These are phyloP conservation scores for Dactylis glomerata DNA, from an alignment of 176 grass and related monocot genomes.

Conservation along the genomic window DNA sequence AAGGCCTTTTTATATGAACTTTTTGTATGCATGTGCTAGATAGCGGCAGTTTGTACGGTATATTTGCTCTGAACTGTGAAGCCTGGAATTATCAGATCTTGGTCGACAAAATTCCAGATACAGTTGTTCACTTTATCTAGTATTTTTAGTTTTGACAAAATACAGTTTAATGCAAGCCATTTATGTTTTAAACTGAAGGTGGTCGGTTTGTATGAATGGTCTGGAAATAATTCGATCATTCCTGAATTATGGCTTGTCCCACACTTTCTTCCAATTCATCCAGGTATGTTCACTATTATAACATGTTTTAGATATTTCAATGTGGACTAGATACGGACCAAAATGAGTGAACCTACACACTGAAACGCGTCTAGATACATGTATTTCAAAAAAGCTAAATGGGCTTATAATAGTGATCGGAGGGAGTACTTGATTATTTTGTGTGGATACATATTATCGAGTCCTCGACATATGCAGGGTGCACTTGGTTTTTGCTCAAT, in stretches of 20 bases:
- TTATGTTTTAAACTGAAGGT: slow-evolving; percentile 31
- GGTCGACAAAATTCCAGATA: neutral
- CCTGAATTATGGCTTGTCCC: slow-evolving; percentile 61
- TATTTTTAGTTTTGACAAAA: neutral
- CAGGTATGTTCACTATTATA: too few species aligned
- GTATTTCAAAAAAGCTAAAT: too few species aligned
- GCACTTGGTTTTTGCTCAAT: neutral
- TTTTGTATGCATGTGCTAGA: neutral
- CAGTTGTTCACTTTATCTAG: neutral
- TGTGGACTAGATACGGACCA: too few species aligned
- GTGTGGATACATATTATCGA: neutral
- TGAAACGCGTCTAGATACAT: too few species aligned
- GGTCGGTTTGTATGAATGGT: slow-evolving; percentile 54
- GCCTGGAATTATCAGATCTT: neutral
- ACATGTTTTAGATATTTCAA: too few species aligned
- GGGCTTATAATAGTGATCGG: too few species aligned
- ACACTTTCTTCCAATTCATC: slow-evolving; percentile 57
- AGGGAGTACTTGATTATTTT: neutral
- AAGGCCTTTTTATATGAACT: neutral
- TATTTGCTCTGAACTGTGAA: neutral
- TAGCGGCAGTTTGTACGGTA: neutral
- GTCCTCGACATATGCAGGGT: neutral
- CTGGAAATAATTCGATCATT: slow-evolving; percentile 47
- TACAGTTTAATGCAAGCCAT: neutral
- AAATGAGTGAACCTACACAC: too few species aligned